Conservation (phyloP, 345 rosid species). For the Brassica incana region DNA sequence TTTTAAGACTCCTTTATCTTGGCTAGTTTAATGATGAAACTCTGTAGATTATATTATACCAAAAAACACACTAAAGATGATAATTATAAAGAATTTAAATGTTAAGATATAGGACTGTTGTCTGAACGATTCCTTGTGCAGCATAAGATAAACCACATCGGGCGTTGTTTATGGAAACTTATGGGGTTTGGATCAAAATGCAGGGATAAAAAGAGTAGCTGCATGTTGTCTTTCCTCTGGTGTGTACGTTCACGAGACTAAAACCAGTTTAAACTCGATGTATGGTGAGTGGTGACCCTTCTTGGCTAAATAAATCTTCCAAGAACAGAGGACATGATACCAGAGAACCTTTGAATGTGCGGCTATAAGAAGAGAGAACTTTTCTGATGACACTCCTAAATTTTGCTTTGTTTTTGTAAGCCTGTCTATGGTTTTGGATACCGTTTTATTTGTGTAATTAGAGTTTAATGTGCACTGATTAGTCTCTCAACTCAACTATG, state of each 20-base stretch:
- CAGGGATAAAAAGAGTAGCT: slow-evolving; percentile 50
- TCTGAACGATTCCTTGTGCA: background rate
- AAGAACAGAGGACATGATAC: slow-evolving; percentile 8
- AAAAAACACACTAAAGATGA: too few relatives aligned
- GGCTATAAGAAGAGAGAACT: background rate
- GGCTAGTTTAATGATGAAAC: background rate
- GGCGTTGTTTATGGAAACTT: background rate
- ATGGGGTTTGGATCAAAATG: slow-evolving; percentile 18
- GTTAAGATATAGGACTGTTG: slow-evolving; percentile 1
- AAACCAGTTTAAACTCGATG: background rate
- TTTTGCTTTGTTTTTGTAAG: slow-evolving; percentile 12
- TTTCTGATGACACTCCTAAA: background rate
- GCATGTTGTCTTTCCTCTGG: slow-evolving; percentile 54
- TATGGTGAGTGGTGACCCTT: background rate
- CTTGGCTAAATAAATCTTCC: slow-evolving; percentile 11
- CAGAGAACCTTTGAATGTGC: background rate
- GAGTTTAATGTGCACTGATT: slow-evolving; percentile 15
- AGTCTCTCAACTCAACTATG: background rate
- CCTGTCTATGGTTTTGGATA: slow-evolving; percentile 1
- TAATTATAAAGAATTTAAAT: background rate
- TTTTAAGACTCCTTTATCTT: background rate
- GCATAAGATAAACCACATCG: background rate
- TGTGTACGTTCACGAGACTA: slow-evolving; percentile 18
- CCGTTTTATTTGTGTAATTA: slow-evolving; percentile 11
- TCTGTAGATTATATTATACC: too few relatives aligned